These are phyloP conservation scores for Sodiomyces alkalinus DNA, from an alignment of 2,329 filamentous ascomycete species.

Conservation along the genomic window DNA sequence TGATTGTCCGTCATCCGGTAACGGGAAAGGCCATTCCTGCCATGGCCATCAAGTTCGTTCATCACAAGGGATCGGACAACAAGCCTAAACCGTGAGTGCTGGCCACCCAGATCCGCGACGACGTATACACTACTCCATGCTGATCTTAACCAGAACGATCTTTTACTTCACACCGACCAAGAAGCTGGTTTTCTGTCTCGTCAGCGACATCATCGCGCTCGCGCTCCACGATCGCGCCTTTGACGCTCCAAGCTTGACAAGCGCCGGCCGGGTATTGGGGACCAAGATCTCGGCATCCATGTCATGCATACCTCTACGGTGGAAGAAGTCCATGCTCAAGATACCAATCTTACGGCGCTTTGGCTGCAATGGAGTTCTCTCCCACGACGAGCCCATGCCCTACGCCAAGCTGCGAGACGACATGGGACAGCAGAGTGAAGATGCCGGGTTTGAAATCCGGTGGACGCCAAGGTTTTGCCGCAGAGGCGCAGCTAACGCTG, in stretches of 20 bases:
- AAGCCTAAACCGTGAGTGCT: constrained; percentile 14
- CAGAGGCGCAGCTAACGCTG: constrained; percentile 11
- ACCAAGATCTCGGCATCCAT: constrained; percentile 6
- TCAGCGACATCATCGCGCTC: constrained; percentile 12
- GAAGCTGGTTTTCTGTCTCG: constrained; percentile 13
- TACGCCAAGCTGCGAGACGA: constrained; percentile 14
- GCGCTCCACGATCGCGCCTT: constrained; percentile 13
- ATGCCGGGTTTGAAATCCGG: constrained; percentile 9
- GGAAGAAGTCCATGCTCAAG: constrained; percentile 14
- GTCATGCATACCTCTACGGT: constrained; percentile 10
- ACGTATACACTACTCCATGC: too few species aligned
- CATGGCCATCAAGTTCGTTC: constrained; percentile 16
- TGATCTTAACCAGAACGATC: constrained; percentile 11
- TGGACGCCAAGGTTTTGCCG: constrained; percentile 7
- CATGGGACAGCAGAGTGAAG: constrained; percentile 12
- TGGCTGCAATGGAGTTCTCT: constrained; percentile 4
- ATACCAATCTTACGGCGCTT: constrained; percentile 11
- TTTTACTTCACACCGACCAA: constrained; percentile 14
- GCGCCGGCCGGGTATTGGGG: constrained; percentile 7
- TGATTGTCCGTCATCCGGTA: constrained; percentile 12
- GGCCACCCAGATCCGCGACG: not conserved
- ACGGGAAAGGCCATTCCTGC: constrained; percentile 9
- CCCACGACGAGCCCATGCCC: constrained; percentile 8
- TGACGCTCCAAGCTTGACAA: constrained; percentile 10
- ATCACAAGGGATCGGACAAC: constrained; percentile 14